Base-by-base conservation (phyloP, 495 filamentous ascomycete genomes). In the Aspergillus homomorphus region DNA sequence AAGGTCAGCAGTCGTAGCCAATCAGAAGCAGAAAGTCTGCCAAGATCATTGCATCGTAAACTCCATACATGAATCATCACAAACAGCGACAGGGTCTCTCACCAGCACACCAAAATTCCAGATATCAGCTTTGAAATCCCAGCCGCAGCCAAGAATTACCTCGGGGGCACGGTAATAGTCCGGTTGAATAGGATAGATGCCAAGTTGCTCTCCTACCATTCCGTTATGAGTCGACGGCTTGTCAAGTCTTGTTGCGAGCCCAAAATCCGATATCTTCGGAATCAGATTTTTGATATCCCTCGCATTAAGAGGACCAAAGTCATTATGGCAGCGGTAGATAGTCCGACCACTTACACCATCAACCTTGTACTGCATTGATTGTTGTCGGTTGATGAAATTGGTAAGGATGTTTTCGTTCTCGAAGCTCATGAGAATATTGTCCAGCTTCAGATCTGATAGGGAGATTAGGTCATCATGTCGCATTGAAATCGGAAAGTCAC, bases 221-320 rank as follows among this genome's bases (percentile, higher is more conserved):
- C 21, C 18, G 5, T 50, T 41, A 20, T 23, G 45, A 23, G 45
- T 38, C 26, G 30, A 43, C 20, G 45, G 54, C 28, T 57, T 16
- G 43, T 69, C 56, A 26, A 63, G 63, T 41, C 87, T 87, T 65
- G 87, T 83, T 2, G 89, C 89, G 12, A 90, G 75, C 50, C 89
- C 89, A 68, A 93, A 92, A 75, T 92, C 89, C 69, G 86, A 88
- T 60, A 92, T 90, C 75, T 91, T 90, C 60, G 62, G 63, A 28
- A 24, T 26, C 24, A 65, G 51, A 20, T 64, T 67, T 14, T 56
- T 55, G 14, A 59, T 43, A 33, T 51, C 49, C 49, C 59, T 64
- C 21, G 1, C 15, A 20, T 59, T 49, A 12, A 72, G 41, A 45
- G 54, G 51, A 30, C 70, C 70, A 57, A 73, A 73, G 43, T 69